phyloP scores from a whole-genome alignment of 108 stramenopile genomes.

The Skeletonema costatum region DNA sequence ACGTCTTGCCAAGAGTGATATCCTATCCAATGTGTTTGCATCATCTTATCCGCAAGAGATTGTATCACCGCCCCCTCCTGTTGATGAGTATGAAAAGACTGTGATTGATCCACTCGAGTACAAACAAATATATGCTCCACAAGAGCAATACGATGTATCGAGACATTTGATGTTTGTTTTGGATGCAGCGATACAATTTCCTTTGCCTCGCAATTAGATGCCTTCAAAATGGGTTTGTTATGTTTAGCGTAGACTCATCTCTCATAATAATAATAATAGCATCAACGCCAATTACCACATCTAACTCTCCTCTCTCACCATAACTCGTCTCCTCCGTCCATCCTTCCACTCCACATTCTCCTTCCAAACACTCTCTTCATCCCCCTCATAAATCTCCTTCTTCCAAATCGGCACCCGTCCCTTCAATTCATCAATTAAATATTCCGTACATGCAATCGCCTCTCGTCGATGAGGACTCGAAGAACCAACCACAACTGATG shows the following conservation, averaged over 20 bases:
- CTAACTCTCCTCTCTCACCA: slow-evolving; percentile 49
- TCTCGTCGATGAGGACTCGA: slow-evolving; percentile 94
- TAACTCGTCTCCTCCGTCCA: slow-evolving; percentile 62
- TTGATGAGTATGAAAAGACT: neutral
- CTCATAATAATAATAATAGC: neutral
- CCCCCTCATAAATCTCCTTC: slow-evolving; percentile 88
- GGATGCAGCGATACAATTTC: slow-evolving; percentile 32
- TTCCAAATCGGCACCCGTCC: slow-evolving; percentile 98
- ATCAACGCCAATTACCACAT: neutral
- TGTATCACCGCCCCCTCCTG: neutral
- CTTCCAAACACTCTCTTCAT: slow-evolving; percentile 81
- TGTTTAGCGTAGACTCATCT: too few species aligned
- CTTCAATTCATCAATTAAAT: slow-evolving; percentile 96
- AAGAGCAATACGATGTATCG: slow-evolving; percentile 41
- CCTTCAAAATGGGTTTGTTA: too few species aligned
- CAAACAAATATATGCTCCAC: neutral
- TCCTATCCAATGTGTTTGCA: slow-evolving; percentile 10
- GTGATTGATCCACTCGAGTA: neutral
- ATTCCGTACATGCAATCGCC: slow-evolving; percentile 85
- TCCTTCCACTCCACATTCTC: slow-evolving; percentile 88
- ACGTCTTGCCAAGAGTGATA: slow-evolving; percentile 28
- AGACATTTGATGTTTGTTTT: slow-evolving; percentile 40
- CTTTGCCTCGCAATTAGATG: neutral
- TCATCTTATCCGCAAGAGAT: neutral
- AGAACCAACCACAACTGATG: slow-evolving; percentile 91